Evolutionary conservation across 108 stramenopile species (phyloP), one percentile per base, ranked within the genome.

Genomic region (Pseudonitzschia multiseries): DNA sequence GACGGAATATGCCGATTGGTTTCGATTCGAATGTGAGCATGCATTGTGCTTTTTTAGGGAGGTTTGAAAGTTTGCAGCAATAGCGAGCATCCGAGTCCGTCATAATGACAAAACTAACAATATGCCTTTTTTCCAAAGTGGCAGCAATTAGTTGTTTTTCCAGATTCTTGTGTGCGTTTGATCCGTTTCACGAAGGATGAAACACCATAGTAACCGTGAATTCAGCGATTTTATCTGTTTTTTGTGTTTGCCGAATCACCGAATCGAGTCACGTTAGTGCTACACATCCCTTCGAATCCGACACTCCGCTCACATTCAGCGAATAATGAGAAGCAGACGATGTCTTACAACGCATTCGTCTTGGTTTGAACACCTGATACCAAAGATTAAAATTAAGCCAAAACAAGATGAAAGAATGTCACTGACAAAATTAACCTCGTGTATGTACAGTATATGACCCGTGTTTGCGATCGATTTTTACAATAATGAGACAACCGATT

Each of bases 221-320:
- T 48, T 48, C 46, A 48, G 46, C 46, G 46, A 48, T 48, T 48
- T 48, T 48, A 48, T 48, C 12, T 48, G 46, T 48, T 48, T 48
- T 48, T 48, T 8, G 46, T 18, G 6, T 48, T 18, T 48, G 46
- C 46, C 46, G 46, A 48, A 48, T 48, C 46, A 48, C 46, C 46
- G 46, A 48, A 18, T 10, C 18, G 13, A 18, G 12, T 48, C 46
- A 14, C 46, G 2, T 48, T 8, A 48, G 36, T 5, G 12, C 17
- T 48, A 10, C 9, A 18, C 1, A 48, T 10, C 14, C 14, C 18
- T 8, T 10, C 1, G 46, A 48, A 48, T 48, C 8, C 12, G 13
- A 48, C 46, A 48, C 46, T 48, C 46, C 46, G 36, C 36, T 36
- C 6, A 5, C 4, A 36, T 36, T 36, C 6, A 36, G 36, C 36